Base-by-base conservation (phyloP, 1,139 yeast species). In the Blastobotrys illinoisensis region DNA sequence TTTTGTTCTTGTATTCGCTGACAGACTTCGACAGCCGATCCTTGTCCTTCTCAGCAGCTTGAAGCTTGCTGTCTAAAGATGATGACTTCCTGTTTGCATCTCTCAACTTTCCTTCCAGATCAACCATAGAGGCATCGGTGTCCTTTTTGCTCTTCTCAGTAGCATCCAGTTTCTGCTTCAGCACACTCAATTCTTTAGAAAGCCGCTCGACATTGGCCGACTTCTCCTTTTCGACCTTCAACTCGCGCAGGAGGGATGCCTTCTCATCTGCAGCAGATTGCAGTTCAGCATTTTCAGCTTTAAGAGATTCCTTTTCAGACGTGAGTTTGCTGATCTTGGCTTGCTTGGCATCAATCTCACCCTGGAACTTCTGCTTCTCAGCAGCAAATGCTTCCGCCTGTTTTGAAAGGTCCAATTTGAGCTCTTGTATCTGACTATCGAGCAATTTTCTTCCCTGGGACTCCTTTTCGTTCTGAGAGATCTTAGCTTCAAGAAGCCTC, bases 91-190 rank as follows among this genome's bases (percentile, higher is more conserved):
- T 50, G 50, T 57, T 63, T 26, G 65, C 64, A 4, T 60, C 61
- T 19, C 56, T 52, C 19, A 69, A 58, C 47, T 60, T 56, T 24
- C 44, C 45, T 36, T 61, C 60, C n/a, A 66, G 54, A 16, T 57
- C 53, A 11, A 50, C 44, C 14, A 62, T 49, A 40, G 61, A 58
- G 1, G 57, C 55, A 13, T 56, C 55, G 2, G 67, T 54, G 2
- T 66, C 66, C 3, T 54, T 51, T 16, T 62, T 62, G 43, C 67
- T 50, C 3, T 60, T 60, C 13, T 64, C 65, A 5, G 72, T 56
- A 26, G 63, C 76, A 73, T 55, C 65, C 60, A 52, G 74, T 71
- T 57, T 77, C 72, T 57, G 68, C 72, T 60, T 76, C 70, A 55
- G 74, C 55, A 59, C 72, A 71, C 58, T 65, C 69, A 64, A 69